Evolutionary conservation across 1,139 yeast genomes (phyloP), one percentile per base, ranked within the genome.

Genomic region (Saccharomyces hybrid): DNA sequence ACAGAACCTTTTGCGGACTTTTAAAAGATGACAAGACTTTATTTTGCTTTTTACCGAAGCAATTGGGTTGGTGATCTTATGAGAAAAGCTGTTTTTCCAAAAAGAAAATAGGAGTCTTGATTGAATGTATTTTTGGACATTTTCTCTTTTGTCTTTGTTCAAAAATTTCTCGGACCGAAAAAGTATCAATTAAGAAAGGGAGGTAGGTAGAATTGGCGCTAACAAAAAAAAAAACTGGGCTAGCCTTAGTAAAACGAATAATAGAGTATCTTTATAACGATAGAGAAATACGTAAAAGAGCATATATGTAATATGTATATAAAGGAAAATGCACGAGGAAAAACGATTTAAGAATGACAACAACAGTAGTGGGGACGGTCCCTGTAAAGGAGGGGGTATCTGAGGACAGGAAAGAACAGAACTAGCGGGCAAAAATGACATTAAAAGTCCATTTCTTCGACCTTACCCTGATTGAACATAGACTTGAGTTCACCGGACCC

Each of bases 401-500:
- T n/a, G 3, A 46, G 29, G 8, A 9, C 27, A 25, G 27, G 13
- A 42, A 25, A 44, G 47, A 23, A 44, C 29, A 46, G 29, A 46
- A 46, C 28, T 8, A 25, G 29, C 5, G 47, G 11, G 29, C 23
- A 38, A 9, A 6, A 14, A 7, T 11, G 38, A 19, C 16, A 14
- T 57, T 54, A 60, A 38, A 60, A 60, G 27, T 60, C 60, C 55
- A 58, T 55, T 3, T 57, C 58, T 34, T 54, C 57, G 14, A 56
- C 46, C 23, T 54, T 53, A 44, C 59, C 62, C 14, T 53, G 50
- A 29, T 57, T 48, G 50, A 62, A 59, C 55, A 62, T 55, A 38
- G 52, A 47, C 13, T 58, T 54, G 25, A 62, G 52, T 46, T 65
- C 68, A n/a, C 62, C 57, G 27, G 63, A 62, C n/a, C 65, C 64